These are phyloP conservation scores for Spathaspora hagerdaliae DNA, from an alignment of 805 yeast species.

Conservation along the genomic window DNA sequence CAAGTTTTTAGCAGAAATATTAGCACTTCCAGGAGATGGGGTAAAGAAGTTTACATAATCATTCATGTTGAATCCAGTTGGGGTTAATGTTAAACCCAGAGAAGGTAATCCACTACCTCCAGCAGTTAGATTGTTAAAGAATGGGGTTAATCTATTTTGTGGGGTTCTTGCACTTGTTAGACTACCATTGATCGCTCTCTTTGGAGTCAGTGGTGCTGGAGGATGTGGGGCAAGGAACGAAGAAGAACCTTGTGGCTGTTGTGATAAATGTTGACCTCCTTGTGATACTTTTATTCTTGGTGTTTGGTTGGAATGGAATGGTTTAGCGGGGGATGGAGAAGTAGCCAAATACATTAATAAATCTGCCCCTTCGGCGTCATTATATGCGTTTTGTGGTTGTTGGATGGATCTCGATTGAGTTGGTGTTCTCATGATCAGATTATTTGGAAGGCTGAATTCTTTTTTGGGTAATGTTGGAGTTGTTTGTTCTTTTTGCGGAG, in stretches of 20 bases:
- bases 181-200: conserved; percentile 14
- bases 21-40: conserved; percentile 52
- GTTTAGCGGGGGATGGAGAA: conserved; percentile 67
- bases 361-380: conserved; percentile 72
- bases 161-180: conserved; percentile 28
- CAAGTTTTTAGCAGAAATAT: conserved; percentile 18
- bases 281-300: conserved; percentile 22
- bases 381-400: conserved; percentile 15
- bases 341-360: conserved; percentile 77
- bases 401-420: conserved; percentile 23
- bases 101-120: conserved; percentile 35
- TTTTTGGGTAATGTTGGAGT: conserved; percentile 27
- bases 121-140: conserved; percentile 21
- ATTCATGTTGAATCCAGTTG: conserved; percentile 75
- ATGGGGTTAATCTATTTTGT: conserved; percentile 39
- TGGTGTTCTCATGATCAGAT: conserved; percentile 25
- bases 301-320: conserved; percentile 22
- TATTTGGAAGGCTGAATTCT: conserved; percentile 12
- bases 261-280: conserved; percentile 17
- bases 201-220: conserved; percentile 35
- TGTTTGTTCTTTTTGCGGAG: conserved; percentile 10
- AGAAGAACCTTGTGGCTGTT: neutral
- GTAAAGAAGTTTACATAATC: conserved; percentile 79
- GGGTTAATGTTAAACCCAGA: conserved; percentile 42
- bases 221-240: conserved; percentile 4